phyloP scores from a whole-genome alignment of 768 basidiomycete genomes.

The Kwoniella dejecticola region DNA sequence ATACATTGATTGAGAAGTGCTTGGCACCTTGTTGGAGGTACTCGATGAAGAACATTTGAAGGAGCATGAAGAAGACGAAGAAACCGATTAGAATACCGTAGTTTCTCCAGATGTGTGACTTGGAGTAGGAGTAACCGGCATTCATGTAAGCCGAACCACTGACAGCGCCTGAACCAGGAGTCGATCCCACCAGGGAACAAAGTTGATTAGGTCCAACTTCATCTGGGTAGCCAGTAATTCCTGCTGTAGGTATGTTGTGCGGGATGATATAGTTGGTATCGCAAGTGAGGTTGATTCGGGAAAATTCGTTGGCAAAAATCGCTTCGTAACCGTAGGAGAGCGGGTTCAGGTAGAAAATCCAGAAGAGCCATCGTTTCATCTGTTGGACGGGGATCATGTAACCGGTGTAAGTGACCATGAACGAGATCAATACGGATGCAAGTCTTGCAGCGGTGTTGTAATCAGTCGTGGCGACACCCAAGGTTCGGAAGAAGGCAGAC shows the following conservation, averaged over 20 bases:
- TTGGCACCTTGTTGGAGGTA: slow-evolving; percentile 40
- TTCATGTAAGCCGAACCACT: slow-evolving; percentile 66
- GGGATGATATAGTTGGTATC: slow-evolving; percentile 50
- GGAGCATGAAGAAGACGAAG: slow-evolving; percentile 68
- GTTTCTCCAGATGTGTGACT: slow-evolving; percentile 53
- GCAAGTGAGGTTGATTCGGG: slow-evolving; percentile 46
- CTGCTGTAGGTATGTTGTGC: slow-evolving; percentile 38
- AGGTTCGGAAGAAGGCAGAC: slow-evolving; percentile 80
- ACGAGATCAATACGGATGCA: slow-evolving; percentile 69
- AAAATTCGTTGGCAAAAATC: slow-evolving; percentile 55
- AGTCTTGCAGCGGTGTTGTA: slow-evolving; percentile 67
- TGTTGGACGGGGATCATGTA: slow-evolving; percentile 52
- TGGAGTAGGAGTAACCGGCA: slow-evolving; percentile 58
- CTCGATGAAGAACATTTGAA: slow-evolving; percentile 64
- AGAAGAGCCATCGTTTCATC: slow-evolving; percentile 64
- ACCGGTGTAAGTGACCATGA: slow-evolving; percentile 60
- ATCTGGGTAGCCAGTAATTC: slow-evolving; percentile 45
- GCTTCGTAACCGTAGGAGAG: slow-evolving; percentile 72
- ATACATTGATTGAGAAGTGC: slow-evolving; percentile 61
- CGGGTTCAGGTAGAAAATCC: slow-evolving; percentile 77
- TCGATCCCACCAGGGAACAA: slow-evolving; percentile 73
- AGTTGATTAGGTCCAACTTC: slow-evolving; percentile 62
- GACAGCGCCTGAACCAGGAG: slow-evolving; percentile 63
- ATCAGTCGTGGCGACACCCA: slow-evolving; percentile 53
- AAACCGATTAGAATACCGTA: slow-evolving; percentile 73